Evolutionary conservation across 2,329 filamentous ascomycete genomes (phyloP), one percentile per base, ranked within the genome.

Genomic region (Paracorniculantispora psalliotae): DNA sequence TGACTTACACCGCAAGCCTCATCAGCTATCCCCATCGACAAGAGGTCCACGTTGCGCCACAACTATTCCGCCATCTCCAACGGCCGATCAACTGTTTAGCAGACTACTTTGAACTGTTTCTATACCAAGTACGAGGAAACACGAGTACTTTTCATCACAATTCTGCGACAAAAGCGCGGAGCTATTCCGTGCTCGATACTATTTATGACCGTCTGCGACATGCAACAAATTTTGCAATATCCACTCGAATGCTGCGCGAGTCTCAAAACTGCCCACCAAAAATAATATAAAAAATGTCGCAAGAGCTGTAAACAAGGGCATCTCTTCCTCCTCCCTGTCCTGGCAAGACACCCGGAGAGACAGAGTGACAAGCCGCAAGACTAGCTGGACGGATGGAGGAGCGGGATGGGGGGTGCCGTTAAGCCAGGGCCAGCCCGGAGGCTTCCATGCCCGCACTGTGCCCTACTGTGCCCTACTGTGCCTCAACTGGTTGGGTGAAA

Each of bases 1-100:
- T 56, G 53, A 56, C 53, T 56, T 56, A 56, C 53, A 56, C 53
- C 21, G 28, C 30, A 47, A 56, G 53, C 53, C 44, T 56, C 37
- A 26, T n/a, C 39, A 41, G 5, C 25, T 33, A 39, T 37, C 35
- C 25, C 10, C 19, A 26, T 23, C 30, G 1, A 12, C 21, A 21
- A 52, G 25, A n/a, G 53, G 46, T 15, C 49, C 49, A 17, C 30
- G 23, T 56, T 37, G 21, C 53, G 53, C 53, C 53, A 56, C 53
- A 46, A 3, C 19, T 8, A 35, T 23, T 55, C 15, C 19, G 26
- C 39, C n/a, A 28, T 30, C 28, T 19, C 37, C 19, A 33, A 44
- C 13, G 13, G 12, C 19, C 13, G n/a, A 13, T 15, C 7, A 21
- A 19, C 19, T 13, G 33, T 5, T 6, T 12, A 13, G n/a, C n/a